Conservation (phyloP, 768 basidiomycete species). For the Leccinum imitatum region DNA sequence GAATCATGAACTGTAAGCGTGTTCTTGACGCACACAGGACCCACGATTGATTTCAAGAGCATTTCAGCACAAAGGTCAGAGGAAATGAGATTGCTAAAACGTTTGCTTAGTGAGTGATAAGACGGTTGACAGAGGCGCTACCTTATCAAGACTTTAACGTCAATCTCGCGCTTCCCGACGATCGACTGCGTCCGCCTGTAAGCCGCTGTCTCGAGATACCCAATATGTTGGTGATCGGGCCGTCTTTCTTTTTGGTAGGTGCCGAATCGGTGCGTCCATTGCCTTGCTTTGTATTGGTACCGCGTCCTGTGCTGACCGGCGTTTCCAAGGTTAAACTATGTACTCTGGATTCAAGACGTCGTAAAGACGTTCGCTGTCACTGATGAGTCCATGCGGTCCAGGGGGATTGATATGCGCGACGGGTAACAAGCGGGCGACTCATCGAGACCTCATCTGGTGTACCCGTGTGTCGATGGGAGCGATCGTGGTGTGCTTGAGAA, state of each 20-base stretch:
- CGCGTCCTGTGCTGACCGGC: neutral
- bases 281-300: neutral
- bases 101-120: too few relatives aligned
- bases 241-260: conserved; percentile 42
- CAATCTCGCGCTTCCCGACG: conserved; percentile 18
- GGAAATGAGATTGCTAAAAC: neutral
- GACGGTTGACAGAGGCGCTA: neutral
- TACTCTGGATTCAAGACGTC: conserved; percentile 82
- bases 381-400: conserved; percentile 27
- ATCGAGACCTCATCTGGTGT: conserved; percentile 31
- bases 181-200: conserved; percentile 88
- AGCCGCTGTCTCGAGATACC: conserved; percentile 20
- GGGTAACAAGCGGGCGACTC: conserved; percentile 8
- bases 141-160: too few relatives aligned
- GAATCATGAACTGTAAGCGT: conserved; percentile 21
- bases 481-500: conserved; percentile 63
- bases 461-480: conserved; percentile 62
- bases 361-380: conserved; percentile 31
- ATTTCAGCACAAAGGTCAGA: conserved; percentile 65
- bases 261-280: conserved; percentile 57
- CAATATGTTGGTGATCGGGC: neutral
- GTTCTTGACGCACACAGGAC: conserved; percentile 23
- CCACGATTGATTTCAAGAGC: conserved; percentile 74
- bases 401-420: conserved; percentile 70
- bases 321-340: conserved; percentile 70